A percentile compares a stretch with the other conserved stretches of the same genome.
These are phyloP conservation scores for Aureobasidium sp. DNA, from an alignment of 2,329 filamentous ascomycete species.

Conservation along the genomic window DNA sequence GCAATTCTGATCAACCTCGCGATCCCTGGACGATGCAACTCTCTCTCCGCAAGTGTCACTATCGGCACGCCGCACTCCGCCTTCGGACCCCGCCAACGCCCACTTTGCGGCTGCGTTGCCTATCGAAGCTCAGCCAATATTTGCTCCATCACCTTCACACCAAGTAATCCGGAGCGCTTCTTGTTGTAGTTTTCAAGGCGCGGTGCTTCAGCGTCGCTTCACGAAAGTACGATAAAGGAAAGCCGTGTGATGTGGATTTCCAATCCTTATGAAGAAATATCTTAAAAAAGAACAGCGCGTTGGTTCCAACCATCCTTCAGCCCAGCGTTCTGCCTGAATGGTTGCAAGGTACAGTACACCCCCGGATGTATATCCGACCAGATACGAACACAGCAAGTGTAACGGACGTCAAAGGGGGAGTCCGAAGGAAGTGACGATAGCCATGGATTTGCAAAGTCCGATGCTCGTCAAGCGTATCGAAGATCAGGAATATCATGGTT, in stretches of 20 bases:
- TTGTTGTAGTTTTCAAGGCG: not conserved
- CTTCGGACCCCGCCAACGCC: slow-evolving; percentile 8
- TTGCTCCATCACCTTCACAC: not conserved
- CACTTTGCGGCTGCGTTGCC: slow-evolving; percentile 1
- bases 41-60: slow-evolving; percentile 1
- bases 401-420: not conserved
- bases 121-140: slow-evolving; percentile 2
- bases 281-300: not conserved
- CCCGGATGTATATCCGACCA: not conserved
- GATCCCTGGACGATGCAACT: not conserved
- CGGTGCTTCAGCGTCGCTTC: not conserved
- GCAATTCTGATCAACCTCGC: not conserved
- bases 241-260: not conserved
- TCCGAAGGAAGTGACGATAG: not conserved
- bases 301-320: not conserved
- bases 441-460: not conserved
- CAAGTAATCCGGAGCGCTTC: not conserved
- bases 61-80: not conserved
- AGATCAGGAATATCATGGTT: not conserved
- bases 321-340: not conserved
- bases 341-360: not conserved
- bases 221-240: not conserved
- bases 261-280: not conserved
- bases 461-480: not conserved
- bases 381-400: not conserved